Base-by-base conservation (phyloP, 768 basidiomycete genomes). In the Pulveroboletus sp. region DNA sequence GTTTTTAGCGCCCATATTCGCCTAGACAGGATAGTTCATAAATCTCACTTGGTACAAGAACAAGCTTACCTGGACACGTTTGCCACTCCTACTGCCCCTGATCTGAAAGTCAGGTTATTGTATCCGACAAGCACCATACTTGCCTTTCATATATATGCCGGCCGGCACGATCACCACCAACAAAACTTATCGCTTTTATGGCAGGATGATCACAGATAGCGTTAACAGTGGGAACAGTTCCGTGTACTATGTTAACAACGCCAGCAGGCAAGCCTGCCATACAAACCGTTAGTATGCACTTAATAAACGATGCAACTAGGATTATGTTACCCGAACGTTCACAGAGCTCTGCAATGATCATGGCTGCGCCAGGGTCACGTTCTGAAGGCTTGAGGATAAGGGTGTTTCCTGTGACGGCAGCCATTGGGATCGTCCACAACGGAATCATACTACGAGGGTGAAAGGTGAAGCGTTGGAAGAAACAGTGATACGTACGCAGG, bases 261-360 rank as follows among this genome's bases (percentile, higher is more conserved):
- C 94, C 93, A 24, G 82, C 69, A n/a, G 89, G 89, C 30, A 92
- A 71, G 27, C 87, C 86, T 84, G 28, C 40, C 30, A 48, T 60
- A 27, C 14, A 41, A 41, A 15, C 33, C 11, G 18, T 51, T 26
- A 44, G 21, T n/a, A 24, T 8, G 17, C 6, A 24, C 8, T 43
- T 8, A 0, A 36, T 18, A 11, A 17, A 28, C 2, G 10, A 27
- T 3, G 27, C 35, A 3, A 5, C 4, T 8, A 17, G 11, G 7
- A 8, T 11, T 18, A 26, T 21, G 28, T 28, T 42, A 81, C 82
- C 90, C 49, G 95, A 93, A 47, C 82, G 82, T 68, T 90, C 82
- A 63, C 90, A 93, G 4, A 97, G 78, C 70, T 99, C 95, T 30
- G 93, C 93, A 53, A 99, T 93, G 48, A 99, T 95, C 87, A 96